Percentiles rank a stretch among this genome's conserved stretches.
Conservation (phyloP, 2,329 filamentous ascomycete species). For the Penicillium vulpinum region DNA sequence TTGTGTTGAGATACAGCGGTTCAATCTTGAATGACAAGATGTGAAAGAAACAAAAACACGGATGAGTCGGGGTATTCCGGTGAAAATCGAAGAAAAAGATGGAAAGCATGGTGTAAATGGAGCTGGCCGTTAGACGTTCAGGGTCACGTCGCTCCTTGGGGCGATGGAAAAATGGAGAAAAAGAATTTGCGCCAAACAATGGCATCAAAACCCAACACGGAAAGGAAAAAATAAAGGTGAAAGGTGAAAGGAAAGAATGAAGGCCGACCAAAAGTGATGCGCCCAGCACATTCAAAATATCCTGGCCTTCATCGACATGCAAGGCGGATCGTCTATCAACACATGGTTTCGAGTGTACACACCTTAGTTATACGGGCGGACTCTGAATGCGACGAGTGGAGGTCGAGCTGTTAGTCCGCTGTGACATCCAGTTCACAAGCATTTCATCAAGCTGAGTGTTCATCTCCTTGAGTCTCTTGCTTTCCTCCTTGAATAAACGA, state of each 20-base stretch:
- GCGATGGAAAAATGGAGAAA: constrained; percentile 5
- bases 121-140: constrained; percentile 13
- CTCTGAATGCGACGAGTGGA: constrained; percentile 19
- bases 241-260: constrained; percentile 15
- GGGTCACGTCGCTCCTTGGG: constrained; percentile 8
- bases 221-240: constrained; percentile 5
- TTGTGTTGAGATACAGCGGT: constrained; percentile 18
- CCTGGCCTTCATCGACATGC: constrained; percentile 4
- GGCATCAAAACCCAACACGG: constrained; percentile 14
- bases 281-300: constrained; percentile 22
- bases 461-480: constrained; percentile 81
- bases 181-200: constrained; percentile 7
- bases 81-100: constrained; percentile 16
- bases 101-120: constrained; percentile 8
- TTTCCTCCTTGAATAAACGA: constrained; percentile 81
- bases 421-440: constrained; percentile 73
- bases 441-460: constrained; percentile 86
- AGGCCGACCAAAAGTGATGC: constrained; percentile 17
- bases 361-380: constrained; percentile 21
- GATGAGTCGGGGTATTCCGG: constrained; percentile 35
- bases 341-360: constrained; percentile 10
- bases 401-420: constrained; percentile 31
- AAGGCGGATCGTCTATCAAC: constrained; percentile 12
- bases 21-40: constrained; percentile 10
- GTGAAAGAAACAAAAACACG: constrained; percentile 14